Percentiles rank a stretch among this genome's conserved stretches.
phyloP scores from a whole-genome alignment of 1,284 basidiomycete species.

The Peniophora sp. region DNA sequence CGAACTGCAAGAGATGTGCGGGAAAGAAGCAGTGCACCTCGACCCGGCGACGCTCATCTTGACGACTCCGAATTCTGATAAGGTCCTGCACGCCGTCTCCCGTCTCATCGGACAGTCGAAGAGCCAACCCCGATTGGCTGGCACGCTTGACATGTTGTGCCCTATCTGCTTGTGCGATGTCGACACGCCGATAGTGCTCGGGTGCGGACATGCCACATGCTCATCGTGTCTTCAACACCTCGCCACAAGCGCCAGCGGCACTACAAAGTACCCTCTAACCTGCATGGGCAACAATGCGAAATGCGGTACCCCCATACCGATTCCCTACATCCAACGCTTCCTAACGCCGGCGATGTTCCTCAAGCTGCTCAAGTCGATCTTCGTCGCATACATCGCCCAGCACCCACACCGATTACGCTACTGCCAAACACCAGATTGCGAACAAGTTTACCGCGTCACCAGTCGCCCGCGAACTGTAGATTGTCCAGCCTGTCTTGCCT shows the following conservation, averaged over 20 bases:
- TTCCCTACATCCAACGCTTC: slow-evolving; percentile 41
- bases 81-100: slow-evolving; percentile 34
- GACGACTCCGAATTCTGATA: slow-evolving; percentile 40
- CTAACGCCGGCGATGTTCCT: slow-evolving; percentile 34
- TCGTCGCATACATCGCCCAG: slow-evolving; percentile 34
- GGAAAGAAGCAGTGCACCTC: slow-evolving; percentile 40
- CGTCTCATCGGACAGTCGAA: slow-evolving; percentile 34
- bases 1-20: slow-evolving; percentile 37
- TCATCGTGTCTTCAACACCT: slow-evolving; percentile 42
- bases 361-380: slow-evolving; percentile 35
- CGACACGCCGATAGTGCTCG: slow-evolving; percentile 34
- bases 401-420: slow-evolving; percentile 39
- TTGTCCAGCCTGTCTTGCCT: slow-evolving; percentile 43
- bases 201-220: slow-evolving; percentile 49
- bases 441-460: slow-evolving; percentile 41
- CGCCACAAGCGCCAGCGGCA: slow-evolving; percentile 35
- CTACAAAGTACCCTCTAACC: slow-evolving; percentile 37
- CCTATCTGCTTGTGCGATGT: slow-evolving; percentile 43
- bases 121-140: slow-evolving; percentile 5
- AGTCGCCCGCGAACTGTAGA: slow-evolving; percentile 4
- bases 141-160: slow-evolving; percentile 20
- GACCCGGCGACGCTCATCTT: slow-evolving; percentile 26
- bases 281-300: slow-evolving; percentile 43
- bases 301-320: slow-evolving; percentile 40
- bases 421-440: slow-evolving; percentile 51